Evolutionary conservation across 768 basidiomycete genomes (phyloP), one percentile per base, ranked within the genome.

Genomic region (Termitomyces sp.): DNA sequence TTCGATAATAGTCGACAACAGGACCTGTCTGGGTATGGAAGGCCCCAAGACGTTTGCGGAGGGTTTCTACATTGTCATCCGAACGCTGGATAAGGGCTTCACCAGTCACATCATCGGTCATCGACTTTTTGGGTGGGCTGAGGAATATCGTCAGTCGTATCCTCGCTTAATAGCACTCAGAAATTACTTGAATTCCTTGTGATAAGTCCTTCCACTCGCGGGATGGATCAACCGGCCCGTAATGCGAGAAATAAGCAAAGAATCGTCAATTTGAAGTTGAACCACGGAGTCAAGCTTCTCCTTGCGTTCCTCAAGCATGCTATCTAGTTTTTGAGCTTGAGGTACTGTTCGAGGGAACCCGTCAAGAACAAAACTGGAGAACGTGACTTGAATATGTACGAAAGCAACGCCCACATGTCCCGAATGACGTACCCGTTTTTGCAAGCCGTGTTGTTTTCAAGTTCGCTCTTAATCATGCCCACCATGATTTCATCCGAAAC

Each of bases 321-420:
- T 75, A 68, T 96, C 96, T 55, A 99, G 87, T 74, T 97, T 98
- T 74, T 95, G 83, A 3, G 97, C 97, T 67, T 99, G 97, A 10
- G 90, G 87, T 36, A 98, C 92, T 4, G 96, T 98, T 44, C 97
- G 88, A 43, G 97, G 97, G 84, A 99, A 99, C n/a, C 97, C 97
- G 67, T 99, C 97, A 52, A 99, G 80, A 57, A 99, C 97, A 73
- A 99, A 99, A 38, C 96, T 98, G 64, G 16, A 47, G 22, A n/a
- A 41, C 22, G 47, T n/a, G 41, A 59, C 56, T 64, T 69, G 44
- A 69, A 63, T 48, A 48, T 33, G 20, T 35, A 38, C 38, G 52
- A 41, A 44, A 18, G 10, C 13, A 36, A 30, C 40, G 24, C 32
- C 20, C 24, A 30, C 20, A 56, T 36, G 35, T 30, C n/a, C 50